Base-by-base conservation (phyloP, 192 early-diverging fungal species). In the Funneliformis geosporum region DNA sequence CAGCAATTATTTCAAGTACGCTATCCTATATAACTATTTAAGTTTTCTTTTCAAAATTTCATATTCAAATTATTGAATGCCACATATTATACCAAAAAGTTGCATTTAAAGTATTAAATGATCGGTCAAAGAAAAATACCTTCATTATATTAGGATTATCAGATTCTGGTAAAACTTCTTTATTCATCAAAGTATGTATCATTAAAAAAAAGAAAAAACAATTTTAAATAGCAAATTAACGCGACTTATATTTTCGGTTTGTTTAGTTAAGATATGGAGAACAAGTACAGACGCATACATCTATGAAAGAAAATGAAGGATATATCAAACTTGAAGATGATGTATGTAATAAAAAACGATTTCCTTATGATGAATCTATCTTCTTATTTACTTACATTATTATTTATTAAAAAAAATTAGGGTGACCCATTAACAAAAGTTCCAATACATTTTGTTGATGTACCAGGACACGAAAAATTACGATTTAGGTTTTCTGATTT, bases 401-500 rank as follows among this genome's bases (percentile, higher is more conserved):
- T 62, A 5, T 10, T 38, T 33, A 27, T 60, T n/a, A n/a, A n/a
- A n/a, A n/a, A 59, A 50, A 23, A 47, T 70, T 69, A 67, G 73
- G 42, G 64, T 2, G 23, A 14, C 10, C 60, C 21, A 23, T 46
- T 84, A 40, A 44, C 59, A 64, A 82, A 84, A 81, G 28, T 85
- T 28, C 78, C 86, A 47, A 69, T 90, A 16, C 88, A 91, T 44
- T 71, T 95, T 38, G 91, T 97, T 12, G 96, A 97, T 82, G 82
- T 97, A 27, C 96, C 96, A 10, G 96, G 96, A n/a, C 95, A 96
- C 81, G 92, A 94, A 78, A 93, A 92, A 72, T 87, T 94, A 23
- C 87, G 93, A 8, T 93, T 92, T 84, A 90, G 90, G 70, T 91
- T 90, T 43, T 82, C 89, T 64, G 91, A 95, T 55, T 92, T 90